Percentiles rank a stretch among this genome's conserved stretches.
Evolutionary conservation across 345 rosid genomes (phyloP).

Genomic region (Anastatica hierochuntica): DNA sequence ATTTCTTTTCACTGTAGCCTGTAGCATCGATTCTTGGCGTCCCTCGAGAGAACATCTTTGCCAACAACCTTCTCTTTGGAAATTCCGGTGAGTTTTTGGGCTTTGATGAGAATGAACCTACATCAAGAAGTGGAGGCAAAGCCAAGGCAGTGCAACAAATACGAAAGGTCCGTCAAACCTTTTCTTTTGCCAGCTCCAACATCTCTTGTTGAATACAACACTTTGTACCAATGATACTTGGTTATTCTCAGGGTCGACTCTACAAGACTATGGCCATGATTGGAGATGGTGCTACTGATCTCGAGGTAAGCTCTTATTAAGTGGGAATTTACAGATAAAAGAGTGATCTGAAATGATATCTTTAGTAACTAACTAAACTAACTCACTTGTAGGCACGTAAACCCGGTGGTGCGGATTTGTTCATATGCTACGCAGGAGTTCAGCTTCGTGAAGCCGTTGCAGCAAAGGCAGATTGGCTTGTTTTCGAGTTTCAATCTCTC

Average conservation of each 20-base stretch:
- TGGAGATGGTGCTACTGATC: slow-evolving; percentile 94
- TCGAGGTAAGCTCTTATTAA: slow-evolving; percentile 39
- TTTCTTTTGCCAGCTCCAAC: neutral
- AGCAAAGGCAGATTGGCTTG: slow-evolving; percentile 84
- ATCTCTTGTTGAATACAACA: slow-evolving; percentile 1
- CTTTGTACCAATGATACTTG: slow-evolving; percentile 82
- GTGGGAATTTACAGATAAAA: neutral
- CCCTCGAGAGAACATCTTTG: slow-evolving; percentile 70
- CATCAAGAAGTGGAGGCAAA: slow-evolving; percentile 96
- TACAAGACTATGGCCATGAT: slow-evolving; percentile 80
- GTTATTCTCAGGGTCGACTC: slow-evolving; percentile 61
- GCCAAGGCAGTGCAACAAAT: slow-evolving; percentile 83
- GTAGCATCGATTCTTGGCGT: slow-evolving; percentile 81
- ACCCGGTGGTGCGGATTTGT: slow-evolving; percentile 89
- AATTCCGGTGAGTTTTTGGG: slow-evolving; percentile 66
- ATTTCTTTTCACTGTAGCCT: slow-evolving; percentile 40
- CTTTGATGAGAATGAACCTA: slow-evolving; percentile 78
- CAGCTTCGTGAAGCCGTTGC: slow-evolving; percentile 82
- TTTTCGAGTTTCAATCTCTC: slow-evolving; percentile 49
- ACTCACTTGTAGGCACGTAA: slow-evolving; percentile 46
- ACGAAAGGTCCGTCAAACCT: slow-evolving; percentile 42
- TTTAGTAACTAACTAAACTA: neutral
- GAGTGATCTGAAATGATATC: neutral
- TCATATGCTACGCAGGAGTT: slow-evolving; percentile 81
- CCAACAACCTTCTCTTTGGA: slow-evolving; percentile 72